Evolutionary conservation across 768 basidiomycete species (phyloP), one percentile per base, ranked within the genome.

Genomic region (Tricholoma sp.): DNA sequence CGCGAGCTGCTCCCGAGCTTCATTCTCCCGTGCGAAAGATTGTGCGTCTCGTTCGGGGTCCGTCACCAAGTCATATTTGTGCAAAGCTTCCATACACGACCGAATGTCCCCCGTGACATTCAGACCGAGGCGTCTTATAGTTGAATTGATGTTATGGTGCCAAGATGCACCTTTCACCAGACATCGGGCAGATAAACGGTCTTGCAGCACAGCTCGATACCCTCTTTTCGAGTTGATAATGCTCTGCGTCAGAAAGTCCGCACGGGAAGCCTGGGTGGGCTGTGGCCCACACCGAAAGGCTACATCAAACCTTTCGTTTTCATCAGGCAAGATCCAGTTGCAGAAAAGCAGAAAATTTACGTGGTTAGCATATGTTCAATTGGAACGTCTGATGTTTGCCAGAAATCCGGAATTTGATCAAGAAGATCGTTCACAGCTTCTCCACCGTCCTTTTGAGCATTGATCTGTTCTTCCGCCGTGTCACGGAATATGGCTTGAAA

Each of bases 221-320:
- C 79, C 84, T 52, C 78, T 70, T 4, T 69, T 70, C 12, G 80
- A 79, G 59, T 81, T 81, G 43, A 88, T 63, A n/a, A 71, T 65
- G 59, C 75, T 78, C 8, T 77, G 77, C 0, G 84, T 76, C 18
- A 90, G 68, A 61, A 90, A 87, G 63, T 84, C 82, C 1, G 84
- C 75, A 52, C 82, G 72, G 0, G 76, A 74, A 4, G 72, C 56
- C 22, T 71, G 58, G 11, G 54, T 39, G 1, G 82, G 80, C 59
- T 82, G 80, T 10, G 77, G 74, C 9, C 81, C 81, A 18, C 81
- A 72, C 31, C 79, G 76, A 60, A 85, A 81, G 2, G 81, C 74
- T 22, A 88, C 67, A 64, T 93, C 90, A 58, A 79, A 83, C 12
- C 90, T 91, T 57, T 22, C 52, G 54, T 35, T 12, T 34, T 43